These are phyloP conservation scores for Xylaria sp. DNA, from an alignment of 2,329 filamentous ascomycete genomes.

Conservation along the genomic window DNA sequence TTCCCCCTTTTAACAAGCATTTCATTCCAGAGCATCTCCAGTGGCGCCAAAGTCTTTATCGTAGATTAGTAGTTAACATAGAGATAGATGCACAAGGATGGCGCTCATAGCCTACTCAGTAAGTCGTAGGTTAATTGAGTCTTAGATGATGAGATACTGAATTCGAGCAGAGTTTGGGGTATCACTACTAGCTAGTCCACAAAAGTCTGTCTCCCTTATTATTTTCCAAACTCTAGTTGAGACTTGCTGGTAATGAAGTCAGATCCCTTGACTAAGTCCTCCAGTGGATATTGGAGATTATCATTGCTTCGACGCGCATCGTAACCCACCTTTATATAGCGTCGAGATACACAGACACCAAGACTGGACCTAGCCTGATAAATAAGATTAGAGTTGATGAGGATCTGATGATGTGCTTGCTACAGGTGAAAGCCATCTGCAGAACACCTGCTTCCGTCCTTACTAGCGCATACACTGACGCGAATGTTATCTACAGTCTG, in stretches of 20 bases:
- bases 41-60: not conserved
- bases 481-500: not conserved
- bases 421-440: slow-evolving; percentile 13
- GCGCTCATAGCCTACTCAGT: too few species aligned
- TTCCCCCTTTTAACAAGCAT: slow-evolving; percentile 17
- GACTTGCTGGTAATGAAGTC: too few species aligned
- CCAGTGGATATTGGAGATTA: not conserved
- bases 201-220: not conserved
- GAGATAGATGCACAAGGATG: too few species aligned
- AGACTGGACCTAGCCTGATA: not conserved
- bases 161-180: too few species aligned
- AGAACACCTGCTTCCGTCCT: slow-evolving; percentile 10
- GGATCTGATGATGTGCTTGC: slow-evolving; percentile 15
- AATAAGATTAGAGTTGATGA: slow-evolving; percentile 30
- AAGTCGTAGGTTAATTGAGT: too few species aligned
- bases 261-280: not conserved
- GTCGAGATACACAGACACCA: too few species aligned
- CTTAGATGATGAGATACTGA: too few species aligned
- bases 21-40: slow-evolving; percentile 4
- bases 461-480: not conserved
- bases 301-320: not conserved
- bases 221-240: too few species aligned
- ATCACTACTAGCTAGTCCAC: too few species aligned
- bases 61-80: too few species aligned
- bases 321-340: not conserved